A percentile compares a stretch with the other conserved stretches of the same genome.
Evolutionary conservation across 2,329 filamentous ascomycete species (phyloP).

Genomic region (Cladobotryum mycophilum): DNA sequence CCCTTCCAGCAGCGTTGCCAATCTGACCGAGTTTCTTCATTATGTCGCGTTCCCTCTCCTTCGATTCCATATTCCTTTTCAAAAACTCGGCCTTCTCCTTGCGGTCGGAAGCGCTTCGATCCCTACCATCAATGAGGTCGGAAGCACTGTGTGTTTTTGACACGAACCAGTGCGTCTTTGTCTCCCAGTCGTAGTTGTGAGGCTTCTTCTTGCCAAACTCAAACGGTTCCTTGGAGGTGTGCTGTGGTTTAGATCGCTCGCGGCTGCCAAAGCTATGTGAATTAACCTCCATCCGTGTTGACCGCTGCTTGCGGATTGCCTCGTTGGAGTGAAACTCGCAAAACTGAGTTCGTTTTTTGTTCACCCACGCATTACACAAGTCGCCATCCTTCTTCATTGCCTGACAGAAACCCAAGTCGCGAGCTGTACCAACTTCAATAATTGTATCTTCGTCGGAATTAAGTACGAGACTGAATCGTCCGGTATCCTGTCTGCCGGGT

Average conservation of each 20-base stretch:
- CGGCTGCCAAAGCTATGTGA: constrained; percentile 47
- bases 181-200: constrained; percentile 50
- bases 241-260: constrained; percentile 21
- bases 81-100: constrained; percentile 60
- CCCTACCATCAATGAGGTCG: constrained; percentile 59
- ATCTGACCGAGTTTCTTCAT: constrained; percentile 59
- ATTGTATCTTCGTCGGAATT: constrained; percentile 83
- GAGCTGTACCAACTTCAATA: constrained; percentile 76
- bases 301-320: constrained; percentile 61
- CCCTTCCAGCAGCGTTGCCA: constrained; percentile 60
- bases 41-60: constrained; percentile 68
- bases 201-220: constrained; percentile 16
- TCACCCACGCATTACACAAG: constrained; percentile 76
- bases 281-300: constrained; percentile 73
- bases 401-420: constrained; percentile 86
- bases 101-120: constrained; percentile 49
- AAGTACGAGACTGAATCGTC: constrained; percentile 78
- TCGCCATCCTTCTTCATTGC: constrained; percentile 78
- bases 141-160: constrained; percentile 48
- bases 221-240: constrained; percentile 10
- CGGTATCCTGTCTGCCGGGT: constrained; percentile 66
- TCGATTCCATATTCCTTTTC: constrained; percentile 56
- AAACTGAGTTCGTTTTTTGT: constrained; percentile 78
- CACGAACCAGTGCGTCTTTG: constrained; percentile 52
- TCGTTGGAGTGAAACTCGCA: constrained; percentile 91